Evolutionary conservation across 2,329 filamentous ascomycete species (phyloP), one percentile per base, ranked within the genome.

Genomic region (Chrysoporthe austroafricana): DNA sequence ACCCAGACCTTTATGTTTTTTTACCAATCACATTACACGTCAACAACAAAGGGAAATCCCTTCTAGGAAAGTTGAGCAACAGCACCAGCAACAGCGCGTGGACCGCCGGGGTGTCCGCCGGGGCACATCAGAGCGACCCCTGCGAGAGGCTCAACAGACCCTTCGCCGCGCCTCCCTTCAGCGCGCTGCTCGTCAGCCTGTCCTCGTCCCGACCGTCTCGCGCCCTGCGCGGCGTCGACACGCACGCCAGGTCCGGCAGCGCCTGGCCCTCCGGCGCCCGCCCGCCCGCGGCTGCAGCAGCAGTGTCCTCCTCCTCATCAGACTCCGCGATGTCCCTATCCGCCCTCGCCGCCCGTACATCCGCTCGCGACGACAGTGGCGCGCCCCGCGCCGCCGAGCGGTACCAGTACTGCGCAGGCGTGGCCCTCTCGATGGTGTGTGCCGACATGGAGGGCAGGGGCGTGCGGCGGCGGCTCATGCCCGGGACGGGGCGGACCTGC

Each of bases 161-260:
- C 72, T 82, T 84, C 14, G 82, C 85, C 9, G 85, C 85, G 57
- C 81, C 79, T 4, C 81, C 84, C 67, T 81, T 81, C 48, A 83
- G 77, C 21, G 79, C 81, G 73, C 80, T 84, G 69, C 79, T 84
- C 62, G 80, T 80, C 62, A 84, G 70, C 32, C 69, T 70, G n/a
- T 73, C 76, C n/a, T 72, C 73, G 4, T 72, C 66, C 16, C 81
- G 78, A 13, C 75, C 73, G 34, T 74, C 76, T 39, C 74, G 71
- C 60, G 46, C 50, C 46, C 61, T 57, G 44, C 52, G 60, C 1
- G 71, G 71, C 34, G 70, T 71, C 50, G 52, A 65, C 50, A 65
- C 46, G 14, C 32, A 61, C 21, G 34, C 48, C 57, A 72, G 59
- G 48, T 58, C 65, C 4, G 72, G 72, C 52, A 74, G 69, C 11